Conservation (phyloP, 1,139 yeast genomes). For the Zygosaccharomyces pseudobailii region DNA sequence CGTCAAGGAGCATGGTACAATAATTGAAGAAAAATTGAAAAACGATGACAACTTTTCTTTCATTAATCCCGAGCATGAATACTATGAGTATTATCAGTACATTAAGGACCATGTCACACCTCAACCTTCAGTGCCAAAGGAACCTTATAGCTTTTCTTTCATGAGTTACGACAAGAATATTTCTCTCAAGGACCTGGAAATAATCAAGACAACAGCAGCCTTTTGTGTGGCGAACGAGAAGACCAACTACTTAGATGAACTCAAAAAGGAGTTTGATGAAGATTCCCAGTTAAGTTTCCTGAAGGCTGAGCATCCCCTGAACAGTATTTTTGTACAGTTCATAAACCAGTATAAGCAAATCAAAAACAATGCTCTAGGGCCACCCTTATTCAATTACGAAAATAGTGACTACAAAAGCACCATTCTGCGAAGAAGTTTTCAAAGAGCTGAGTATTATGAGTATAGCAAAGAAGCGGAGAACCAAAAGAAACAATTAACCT, state of each 20-base stretch:
- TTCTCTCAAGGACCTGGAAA: conserved; percentile 59
- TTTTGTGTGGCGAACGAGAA: conserved; percentile 46
- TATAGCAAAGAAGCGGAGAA: conserved; percentile 37
- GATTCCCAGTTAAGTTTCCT: conserved; percentile 68
- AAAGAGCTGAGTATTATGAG: conserved; percentile 54
- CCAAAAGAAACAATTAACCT: conserved; percentile 34
- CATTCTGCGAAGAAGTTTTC: conserved; percentile 48
- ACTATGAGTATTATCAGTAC: conserved; percentile 53
- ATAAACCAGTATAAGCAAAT: conserved; percentile 51
- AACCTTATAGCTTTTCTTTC: conserved; percentile 45
- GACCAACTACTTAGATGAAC: conserved; percentile 45
- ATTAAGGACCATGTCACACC: conserved; percentile 14
- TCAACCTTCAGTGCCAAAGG: conserved; percentile 18
- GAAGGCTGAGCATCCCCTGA: conserved; percentile 54
- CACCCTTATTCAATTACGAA: conserved; percentile 21
- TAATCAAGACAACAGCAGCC: conserved; percentile 69
- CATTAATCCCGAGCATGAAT: conserved; percentile 49
- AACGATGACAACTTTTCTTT: conserved; percentile 62
- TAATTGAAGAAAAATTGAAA: conserved; percentile 58
- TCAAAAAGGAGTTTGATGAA: conserved; percentile 39
- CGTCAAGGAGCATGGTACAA: conserved; percentile 61
- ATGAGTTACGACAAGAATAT: conserved; percentile 49
- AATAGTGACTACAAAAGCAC: conserved; percentile 29
- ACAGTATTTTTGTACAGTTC: conserved; percentile 47
- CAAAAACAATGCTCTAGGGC: conserved; percentile 15